Evolutionary conservation across 352 stramenopile genomes (phyloP).

Genomic region (Pythium grandisporangium): DNA sequence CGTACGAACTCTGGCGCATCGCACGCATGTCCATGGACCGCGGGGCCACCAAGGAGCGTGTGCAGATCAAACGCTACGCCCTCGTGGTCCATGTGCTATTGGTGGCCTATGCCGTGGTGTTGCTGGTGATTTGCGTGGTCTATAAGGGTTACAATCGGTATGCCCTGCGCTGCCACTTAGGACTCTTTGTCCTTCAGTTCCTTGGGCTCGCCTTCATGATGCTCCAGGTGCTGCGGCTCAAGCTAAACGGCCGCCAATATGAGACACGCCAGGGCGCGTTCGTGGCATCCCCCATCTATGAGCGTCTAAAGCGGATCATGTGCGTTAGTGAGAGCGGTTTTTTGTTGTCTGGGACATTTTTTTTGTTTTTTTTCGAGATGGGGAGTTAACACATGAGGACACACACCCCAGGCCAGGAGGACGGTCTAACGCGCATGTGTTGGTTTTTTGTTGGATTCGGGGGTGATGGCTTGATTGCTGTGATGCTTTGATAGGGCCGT

Average conservation of each 20-base stretch:
- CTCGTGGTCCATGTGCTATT: constrained; percentile 19
- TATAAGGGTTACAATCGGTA: constrained; percentile 23
- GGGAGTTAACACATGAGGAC: no score
- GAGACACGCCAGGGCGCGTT: constrained; percentile 46
- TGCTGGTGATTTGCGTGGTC: constrained; percentile 15
- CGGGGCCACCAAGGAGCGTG: constrained; percentile 23
- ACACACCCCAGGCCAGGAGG: no score
- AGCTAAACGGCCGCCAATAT: constrained; percentile 32
- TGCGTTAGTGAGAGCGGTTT: no score
- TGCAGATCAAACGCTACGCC: constrained; percentile 29
- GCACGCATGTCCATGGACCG: constrained; percentile 50
- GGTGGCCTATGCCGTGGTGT: constrained; percentile 14
- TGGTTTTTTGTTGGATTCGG: no score
- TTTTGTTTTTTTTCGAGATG: no score
- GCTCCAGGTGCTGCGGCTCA: constrained; percentile 22
- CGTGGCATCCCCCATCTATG: constrained; percentile 41
- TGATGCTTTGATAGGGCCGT: constrained; percentile 22
- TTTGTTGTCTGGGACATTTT: no score
- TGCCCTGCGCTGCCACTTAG: constrained; percentile 23
- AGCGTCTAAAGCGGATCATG: constrained; percentile 49
- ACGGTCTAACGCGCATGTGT: no score
- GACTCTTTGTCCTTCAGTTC: constrained; percentile 40
- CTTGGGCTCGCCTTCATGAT: constrained; percentile 34
- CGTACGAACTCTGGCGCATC: constrained; percentile 45
- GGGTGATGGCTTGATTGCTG: no score